Percentiles rank a stretch among this genome's conserved stretches.
Conservation (phyloP, 2,329 filamentous ascomycete genomes). For the Aspergillus intermedius region DNA sequence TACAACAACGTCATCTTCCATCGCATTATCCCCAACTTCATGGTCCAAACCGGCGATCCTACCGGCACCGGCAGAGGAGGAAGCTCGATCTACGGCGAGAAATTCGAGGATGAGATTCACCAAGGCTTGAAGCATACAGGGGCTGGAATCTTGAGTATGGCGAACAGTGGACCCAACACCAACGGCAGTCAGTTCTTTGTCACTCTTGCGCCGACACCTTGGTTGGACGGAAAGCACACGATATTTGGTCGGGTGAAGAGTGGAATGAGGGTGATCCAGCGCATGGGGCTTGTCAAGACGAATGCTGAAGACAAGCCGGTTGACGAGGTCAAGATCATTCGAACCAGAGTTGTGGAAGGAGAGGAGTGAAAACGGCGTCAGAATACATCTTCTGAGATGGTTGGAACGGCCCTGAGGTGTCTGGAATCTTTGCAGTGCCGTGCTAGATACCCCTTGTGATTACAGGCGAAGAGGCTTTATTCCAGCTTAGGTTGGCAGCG, state of each 20-base stretch:
- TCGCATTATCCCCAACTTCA: conserved; percentile 91
- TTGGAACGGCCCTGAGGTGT: not conserved
- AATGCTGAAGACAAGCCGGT: conserved; percentile 71
- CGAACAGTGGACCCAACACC: conserved; percentile 85
- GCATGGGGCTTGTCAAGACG: conserved; percentile 83
- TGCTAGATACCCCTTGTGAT: not conserved
- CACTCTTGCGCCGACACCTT: conserved; percentile 87
- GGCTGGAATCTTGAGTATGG: conserved; percentile 92
- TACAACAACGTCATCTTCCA: conserved; percentile 85
- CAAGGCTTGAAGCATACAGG: conserved; percentile 79
- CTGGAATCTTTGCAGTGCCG: not conserved
- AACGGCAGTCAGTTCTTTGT: conserved; percentile 97
- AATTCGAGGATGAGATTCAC: conserved; percentile 88
- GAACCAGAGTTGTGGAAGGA: conserved; percentile 62
- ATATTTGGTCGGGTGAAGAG: conserved; percentile 88
- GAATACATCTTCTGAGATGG: not conserved
- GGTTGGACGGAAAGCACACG: conserved; percentile 94
- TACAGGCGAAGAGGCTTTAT: not conserved
- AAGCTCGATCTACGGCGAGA: conserved; percentile 81
- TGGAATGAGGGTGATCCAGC: conserved; percentile 75
- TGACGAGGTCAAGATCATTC: conserved; percentile 74
- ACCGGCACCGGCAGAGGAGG: conserved; percentile 90
- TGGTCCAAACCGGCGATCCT: conserved; percentile 92
- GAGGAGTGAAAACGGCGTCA: conserved; percentile 27
- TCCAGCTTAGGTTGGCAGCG: not conserved